These are phyloP conservation scores for Cytospora piceae DNA, from an alignment of 2,329 filamentous ascomycete genomes.

Conservation along the genomic window DNA sequence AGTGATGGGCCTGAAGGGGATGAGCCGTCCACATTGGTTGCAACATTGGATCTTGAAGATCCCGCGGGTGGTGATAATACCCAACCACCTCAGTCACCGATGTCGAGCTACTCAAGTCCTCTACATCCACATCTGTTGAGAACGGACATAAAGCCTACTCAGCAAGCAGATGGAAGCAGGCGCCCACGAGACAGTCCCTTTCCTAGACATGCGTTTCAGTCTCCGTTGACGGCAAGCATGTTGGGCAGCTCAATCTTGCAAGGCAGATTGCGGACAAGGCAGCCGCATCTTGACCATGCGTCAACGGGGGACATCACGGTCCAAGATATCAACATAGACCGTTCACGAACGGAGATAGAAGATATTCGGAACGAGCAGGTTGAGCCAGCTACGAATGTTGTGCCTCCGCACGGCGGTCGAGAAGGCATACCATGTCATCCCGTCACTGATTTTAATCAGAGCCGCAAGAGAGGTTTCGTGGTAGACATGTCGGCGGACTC, in stretches of 20 bases:
- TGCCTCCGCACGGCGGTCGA: not conserved
- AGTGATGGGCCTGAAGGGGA: conserved; percentile 41
- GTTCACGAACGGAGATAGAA: not conserved
- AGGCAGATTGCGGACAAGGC: not conserved
- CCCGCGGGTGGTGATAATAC: not conserved
- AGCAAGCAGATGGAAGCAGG: too few species aligned
- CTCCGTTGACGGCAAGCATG: not conserved
- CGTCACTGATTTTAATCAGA: not conserved
- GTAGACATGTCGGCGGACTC: conserved; percentile 29
- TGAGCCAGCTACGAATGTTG: not conserved
- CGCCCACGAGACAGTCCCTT: not conserved
- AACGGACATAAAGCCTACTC: not conserved
- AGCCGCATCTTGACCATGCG: not conserved
- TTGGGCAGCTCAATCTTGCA: not conserved
- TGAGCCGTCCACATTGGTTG: too few species aligned
- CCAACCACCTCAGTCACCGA: not conserved
- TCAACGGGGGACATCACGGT: not conserved
- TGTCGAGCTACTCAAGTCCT: not conserved
- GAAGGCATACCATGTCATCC: not conserved
- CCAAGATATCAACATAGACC: not conserved
- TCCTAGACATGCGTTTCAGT: not conserved
- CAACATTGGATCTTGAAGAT: not conserved
- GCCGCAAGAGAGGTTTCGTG: conserved; percentile 5
- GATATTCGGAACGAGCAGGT: not conserved
- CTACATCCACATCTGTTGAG: not conserved